A percentile compares a stretch with the other conserved stretches of the same genome.
phyloP scores from a whole-genome alignment of 768 basidiomycete species.

The Porphyrellus cyaneotinctus region DNA sequence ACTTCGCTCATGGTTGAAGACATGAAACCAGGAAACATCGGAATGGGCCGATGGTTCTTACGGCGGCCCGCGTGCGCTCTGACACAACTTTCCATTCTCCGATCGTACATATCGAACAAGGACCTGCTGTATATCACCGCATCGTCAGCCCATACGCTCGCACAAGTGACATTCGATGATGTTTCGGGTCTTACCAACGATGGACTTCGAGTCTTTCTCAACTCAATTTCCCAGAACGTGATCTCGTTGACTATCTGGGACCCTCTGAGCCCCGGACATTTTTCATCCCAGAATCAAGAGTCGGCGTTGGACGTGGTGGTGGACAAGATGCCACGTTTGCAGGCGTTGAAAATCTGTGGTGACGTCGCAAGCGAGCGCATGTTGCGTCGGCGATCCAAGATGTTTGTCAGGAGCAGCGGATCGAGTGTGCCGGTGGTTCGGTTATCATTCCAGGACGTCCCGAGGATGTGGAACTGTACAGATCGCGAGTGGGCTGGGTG shows the following conservation, averaged over 20 bases:
- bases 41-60: background rate
- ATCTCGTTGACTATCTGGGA: background rate
- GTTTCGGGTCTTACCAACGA: background rate
- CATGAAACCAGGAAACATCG: background rate
- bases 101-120: background rate
- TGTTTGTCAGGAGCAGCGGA: background rate
- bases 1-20: background rate
- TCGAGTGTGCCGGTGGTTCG: background rate
- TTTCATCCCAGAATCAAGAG: too few species aligned
- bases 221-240: background rate
- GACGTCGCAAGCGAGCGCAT: background rate
- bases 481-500: background rate
- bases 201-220: conserved; percentile 1
- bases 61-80: conserved; percentile 2
- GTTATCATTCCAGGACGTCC: background rate
- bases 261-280: background rate
- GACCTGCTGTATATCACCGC: conserved; percentile 1
- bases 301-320: background rate
- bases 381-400: background rate
- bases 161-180: background rate
- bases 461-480: background rate
- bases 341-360: background rate
- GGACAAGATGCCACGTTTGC: background rate
- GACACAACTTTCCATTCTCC: background rate
- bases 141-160: background rate